Percentiles rank a stretch among this genome's conserved stretches.
Evolutionary conservation across 306 rosid genomes (phyloP).

Genomic region (Vachellia pachyceras): DNA sequence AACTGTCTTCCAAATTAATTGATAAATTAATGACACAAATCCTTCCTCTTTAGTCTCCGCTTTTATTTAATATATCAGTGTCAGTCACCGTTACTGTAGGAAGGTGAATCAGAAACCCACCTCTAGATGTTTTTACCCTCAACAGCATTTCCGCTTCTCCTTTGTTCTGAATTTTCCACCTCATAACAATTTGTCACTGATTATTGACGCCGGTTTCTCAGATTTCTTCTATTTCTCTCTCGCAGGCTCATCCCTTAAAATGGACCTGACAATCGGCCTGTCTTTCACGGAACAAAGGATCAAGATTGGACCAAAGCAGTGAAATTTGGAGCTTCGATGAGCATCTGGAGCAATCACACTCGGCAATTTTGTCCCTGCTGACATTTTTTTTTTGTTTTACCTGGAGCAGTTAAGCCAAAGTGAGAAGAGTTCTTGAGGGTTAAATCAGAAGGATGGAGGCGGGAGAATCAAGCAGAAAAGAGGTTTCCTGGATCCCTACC

Average conservation of each 20-base stretch:
- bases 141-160: slow-evolving; percentile 21
- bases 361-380: neutral
- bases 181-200: neutral
- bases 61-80: slow-evolving; percentile 36
- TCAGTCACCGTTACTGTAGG: slow-evolving; percentile 42
- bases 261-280: slow-evolving; percentile 5
- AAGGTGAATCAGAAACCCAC: slow-evolving; percentile 34
- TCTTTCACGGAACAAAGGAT: neutral
- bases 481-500: slow-evolving; percentile 43
- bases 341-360: slow-evolving; percentile 4
- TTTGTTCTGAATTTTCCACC: slow-evolving; percentile 22
- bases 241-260: slow-evolving; percentile 32
- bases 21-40: slow-evolving; percentile 10
- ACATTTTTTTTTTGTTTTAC: neutral
- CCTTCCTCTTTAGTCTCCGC: neutral
- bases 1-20: neutral
- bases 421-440: neutral
- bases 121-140: slow-evolving; percentile 15
- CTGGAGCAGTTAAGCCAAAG: neutral
- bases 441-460: slow-evolving; percentile 39
- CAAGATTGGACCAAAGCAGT: slow-evolving; percentile 27
- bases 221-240: neutral
- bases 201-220: neutral
- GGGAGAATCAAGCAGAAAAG: slow-evolving; percentile 19
- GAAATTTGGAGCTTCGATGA: slow-evolving; percentile 32